Evolutionary conservation across 176 grass and related monocot species (phyloP).

Genomic region (Luzula sylvatica): DNA sequence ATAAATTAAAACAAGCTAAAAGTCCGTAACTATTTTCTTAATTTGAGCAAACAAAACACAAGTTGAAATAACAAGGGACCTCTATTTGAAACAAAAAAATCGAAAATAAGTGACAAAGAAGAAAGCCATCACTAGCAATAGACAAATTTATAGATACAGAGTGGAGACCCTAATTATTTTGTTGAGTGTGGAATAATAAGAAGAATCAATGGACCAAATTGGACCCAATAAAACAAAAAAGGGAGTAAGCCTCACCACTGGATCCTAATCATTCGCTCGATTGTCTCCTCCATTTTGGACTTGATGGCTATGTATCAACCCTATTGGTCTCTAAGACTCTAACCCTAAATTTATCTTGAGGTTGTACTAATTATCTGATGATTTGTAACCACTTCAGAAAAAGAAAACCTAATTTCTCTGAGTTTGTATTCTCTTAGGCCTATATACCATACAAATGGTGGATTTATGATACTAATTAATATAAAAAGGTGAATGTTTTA

Average conservation of each 20-base stretch:
- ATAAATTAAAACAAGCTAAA: too few species aligned
- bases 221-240: not conserved
- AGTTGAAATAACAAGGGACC: not conserved
- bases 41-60: not conserved
- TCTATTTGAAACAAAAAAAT: not conserved
- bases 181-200: too few species aligned
- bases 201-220: not conserved
- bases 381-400: too few species aligned
- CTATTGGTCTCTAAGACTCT: too few species aligned
- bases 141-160: not conserved
- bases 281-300: slow-evolving; percentile 16
- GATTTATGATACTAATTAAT: too few species aligned
- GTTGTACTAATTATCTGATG: too few species aligned
- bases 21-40: not conserved
- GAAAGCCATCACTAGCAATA: too few species aligned
- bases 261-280: not conserved
- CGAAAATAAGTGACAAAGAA: not conserved
- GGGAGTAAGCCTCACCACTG: not conserved
- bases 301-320: not conserved
- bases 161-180: not conserved
- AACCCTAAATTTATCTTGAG: too few species aligned
- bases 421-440: too few species aligned
- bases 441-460: too few species aligned
- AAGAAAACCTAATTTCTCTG: too few species aligned
- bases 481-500: too few species aligned